Conservation (phyloP, 208 protist species). For the Borovskyia barvae region DNA sequence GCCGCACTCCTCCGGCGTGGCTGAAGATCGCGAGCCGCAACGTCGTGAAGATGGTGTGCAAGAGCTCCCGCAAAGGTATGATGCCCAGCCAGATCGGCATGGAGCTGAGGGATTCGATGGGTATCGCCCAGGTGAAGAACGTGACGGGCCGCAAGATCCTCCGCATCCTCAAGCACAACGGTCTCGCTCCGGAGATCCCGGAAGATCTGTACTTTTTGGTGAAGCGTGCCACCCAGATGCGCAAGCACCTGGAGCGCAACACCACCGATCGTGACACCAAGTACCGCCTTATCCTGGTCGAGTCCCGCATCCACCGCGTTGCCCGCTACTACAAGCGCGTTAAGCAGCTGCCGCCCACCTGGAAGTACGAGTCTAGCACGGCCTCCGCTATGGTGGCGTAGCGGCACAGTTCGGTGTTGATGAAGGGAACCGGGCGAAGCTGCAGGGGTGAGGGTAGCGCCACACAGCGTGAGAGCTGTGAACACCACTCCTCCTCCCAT, state of each 20-base stretch:
- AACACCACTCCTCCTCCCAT: too few species aligned
- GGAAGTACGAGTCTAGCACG: conserved; percentile 87
- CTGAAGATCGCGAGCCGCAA: conserved; percentile 95
- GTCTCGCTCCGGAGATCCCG: conserved; percentile 99
- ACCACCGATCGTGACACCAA: conserved; percentile 99
- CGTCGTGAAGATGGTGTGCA: conserved; percentile 96
- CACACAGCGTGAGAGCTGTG: too few species aligned
- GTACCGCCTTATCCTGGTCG: conserved; percentile 99
- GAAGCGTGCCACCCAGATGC: conserved; percentile 99
- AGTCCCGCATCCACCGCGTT: conserved; percentile 99
- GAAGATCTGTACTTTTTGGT: conserved; percentile 99
- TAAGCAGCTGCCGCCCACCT: conserved; percentile 84
- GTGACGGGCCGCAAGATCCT: conserved; percentile 99
- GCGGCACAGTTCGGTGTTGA: too few species aligned
- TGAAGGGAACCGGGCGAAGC: too few species aligned
- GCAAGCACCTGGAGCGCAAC: conserved; percentile 99
- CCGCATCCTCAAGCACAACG: conserved; percentile 99
- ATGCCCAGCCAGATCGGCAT: conserved; percentile 99
- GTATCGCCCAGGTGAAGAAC: conserved; percentile 98
- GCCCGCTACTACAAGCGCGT: conserved; percentile 99
- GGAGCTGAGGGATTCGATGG: conserved; percentile 99
- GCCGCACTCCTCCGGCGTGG: conserved; percentile 98
- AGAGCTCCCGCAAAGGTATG: conserved; percentile 99
- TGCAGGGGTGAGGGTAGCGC: too few species aligned
- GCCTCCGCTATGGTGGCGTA: conserved; percentile 66